Conservation (phyloP, 202 grass and related monocot genomes). For the Saccharum hybrid region DNA sequence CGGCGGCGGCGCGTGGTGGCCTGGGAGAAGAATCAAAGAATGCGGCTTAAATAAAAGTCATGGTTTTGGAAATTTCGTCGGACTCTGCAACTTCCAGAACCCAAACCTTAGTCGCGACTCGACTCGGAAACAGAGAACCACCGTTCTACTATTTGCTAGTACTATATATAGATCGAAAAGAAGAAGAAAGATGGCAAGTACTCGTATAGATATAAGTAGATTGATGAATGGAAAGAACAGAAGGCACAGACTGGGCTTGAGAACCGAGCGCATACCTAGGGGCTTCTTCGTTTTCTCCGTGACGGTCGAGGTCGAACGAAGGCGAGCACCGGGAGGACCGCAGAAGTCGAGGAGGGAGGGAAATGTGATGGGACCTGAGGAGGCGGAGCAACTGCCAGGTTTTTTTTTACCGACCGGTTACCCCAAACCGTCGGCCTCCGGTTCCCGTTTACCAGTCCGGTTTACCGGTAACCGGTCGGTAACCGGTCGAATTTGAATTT, state of each 20-base stretch:
- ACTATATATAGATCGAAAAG: not conserved
- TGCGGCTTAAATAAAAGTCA: not conserved
- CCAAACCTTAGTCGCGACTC: not conserved
- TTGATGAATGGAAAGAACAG: not conserved
- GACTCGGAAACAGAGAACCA: not conserved
- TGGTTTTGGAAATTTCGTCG: not conserved
- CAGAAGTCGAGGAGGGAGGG: not conserved
- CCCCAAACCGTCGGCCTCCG: no score
- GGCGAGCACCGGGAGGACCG: not conserved
- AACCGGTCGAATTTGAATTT: no score
- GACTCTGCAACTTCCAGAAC: not conserved
- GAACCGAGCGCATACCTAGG: constrained; percentile 14
- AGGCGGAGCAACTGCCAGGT: constrained; percentile 12
- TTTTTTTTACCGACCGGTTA: no score
- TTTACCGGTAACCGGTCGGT: no score
- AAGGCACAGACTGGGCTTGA: not conserved
- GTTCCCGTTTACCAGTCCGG: no score
- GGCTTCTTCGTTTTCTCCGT: not conserved
- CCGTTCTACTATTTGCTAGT: not conserved
- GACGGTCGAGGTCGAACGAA: not conserved
- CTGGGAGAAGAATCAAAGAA: constrained; percentile 13
- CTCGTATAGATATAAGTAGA: not conserved
- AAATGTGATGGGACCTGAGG: not conserved
- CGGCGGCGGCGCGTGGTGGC: constrained; percentile 3
- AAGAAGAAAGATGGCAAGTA: not conserved